Base-by-base conservation (phyloP, 257 asterid genomes). In the Capsicum chinense region DNA sequence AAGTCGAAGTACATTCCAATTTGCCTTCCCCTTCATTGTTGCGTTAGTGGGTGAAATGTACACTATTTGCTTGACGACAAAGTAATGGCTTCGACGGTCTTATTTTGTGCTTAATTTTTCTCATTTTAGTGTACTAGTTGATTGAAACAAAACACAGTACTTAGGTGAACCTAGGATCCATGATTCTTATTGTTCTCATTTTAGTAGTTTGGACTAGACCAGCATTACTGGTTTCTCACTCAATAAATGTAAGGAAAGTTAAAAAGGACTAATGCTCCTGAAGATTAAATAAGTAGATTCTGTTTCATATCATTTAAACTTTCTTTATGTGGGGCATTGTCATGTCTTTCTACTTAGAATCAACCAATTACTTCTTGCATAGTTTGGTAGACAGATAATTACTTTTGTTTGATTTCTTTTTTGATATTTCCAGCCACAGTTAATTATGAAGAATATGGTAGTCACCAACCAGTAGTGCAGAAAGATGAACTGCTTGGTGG, bases 401-500 rank as follows among this genome's bases (percentile, higher is more conserved):
- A 26, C 33, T 26, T 26, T 26, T 26, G 33, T 19, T 71, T 71
- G n/a, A 85, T 48, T 62, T 83, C 17, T 14, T 13, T 76, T 83
- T 56, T 48, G 64, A 16, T 73, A 84, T 17, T 81, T 64, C 64
- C 91, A 89, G 92, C 86, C 81, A 64, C 85, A 67, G 84, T 56
- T 33, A 64, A 12, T 52, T 82, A 73, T 12, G 88, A 86, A 80
- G 74, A 82, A 66, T 33, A 66, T 7, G 80, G 82, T 79, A 39
- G 79, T 81, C 56, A 88, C 50, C 84, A 35, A 50, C 92, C 89
- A 0, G 87, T 80, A 78, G 86, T 79, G 47, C 88, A 73, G n/a
- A 73, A 86, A 7, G 97, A 92, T 83, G 88, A 86, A 71, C 91
- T 92, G 42, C 91, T 92, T 2, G 92, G 93, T 7, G 91, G 93